Evolutionary conservation across 371 early-diverging fungal species (phyloP).

Genomic region (Mortierella sp.): DNA sequence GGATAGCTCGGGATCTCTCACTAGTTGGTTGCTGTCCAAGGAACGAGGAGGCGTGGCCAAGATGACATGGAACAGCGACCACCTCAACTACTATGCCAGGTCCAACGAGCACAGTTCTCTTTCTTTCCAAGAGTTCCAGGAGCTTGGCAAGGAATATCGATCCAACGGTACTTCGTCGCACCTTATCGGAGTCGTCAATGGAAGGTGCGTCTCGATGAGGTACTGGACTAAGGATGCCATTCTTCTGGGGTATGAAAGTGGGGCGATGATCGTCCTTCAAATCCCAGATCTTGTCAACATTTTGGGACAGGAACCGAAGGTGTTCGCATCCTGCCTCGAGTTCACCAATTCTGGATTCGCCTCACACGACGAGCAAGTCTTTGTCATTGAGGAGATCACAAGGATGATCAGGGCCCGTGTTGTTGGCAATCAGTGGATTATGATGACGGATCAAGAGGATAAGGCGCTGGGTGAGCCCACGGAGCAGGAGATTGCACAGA

Average conservation of each 20-base stretch:
- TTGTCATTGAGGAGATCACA: conserved; percentile 55
- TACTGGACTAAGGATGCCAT: conserved; percentile 62
- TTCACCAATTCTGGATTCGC: conserved; percentile 50
- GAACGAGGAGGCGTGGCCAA: conserved; percentile 32
- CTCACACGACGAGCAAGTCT: conserved; percentile 53
- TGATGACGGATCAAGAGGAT: conserved; percentile 57
- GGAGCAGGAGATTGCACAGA: conserved; percentile 48
- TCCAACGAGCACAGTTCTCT: conserved; percentile 49
- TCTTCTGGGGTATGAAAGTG: conserved; percentile 57
- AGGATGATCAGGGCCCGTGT: conserved; percentile 58
- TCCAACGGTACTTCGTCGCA: conserved; percentile 30
- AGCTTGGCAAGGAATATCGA: conserved; percentile 42
- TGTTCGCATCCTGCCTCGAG: conserved; percentile 51
- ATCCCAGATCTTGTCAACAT: conserved; percentile 57
- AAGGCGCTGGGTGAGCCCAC: conserved; percentile 52
- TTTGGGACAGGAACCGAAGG: conserved; percentile 54
- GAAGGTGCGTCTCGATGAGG: conserved; percentile 57
- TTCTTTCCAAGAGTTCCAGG: conserved; percentile 50
- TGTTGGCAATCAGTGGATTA: conserved; percentile 52
- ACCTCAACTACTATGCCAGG: conserved; percentile 56
- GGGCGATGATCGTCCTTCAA: conserved; percentile 58
- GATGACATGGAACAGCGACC: conserved; percentile 49
- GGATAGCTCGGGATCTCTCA: conserved; percentile 55
- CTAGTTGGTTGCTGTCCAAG: conserved; percentile 48
- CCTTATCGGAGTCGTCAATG: conserved; percentile 51